Percentiles rank a stretch among this genome's conserved stretches.
Evolutionary conservation across 371 early-diverging fungal genomes (phyloP).

Genomic region (Lichtheimia hyalospora): DNA sequence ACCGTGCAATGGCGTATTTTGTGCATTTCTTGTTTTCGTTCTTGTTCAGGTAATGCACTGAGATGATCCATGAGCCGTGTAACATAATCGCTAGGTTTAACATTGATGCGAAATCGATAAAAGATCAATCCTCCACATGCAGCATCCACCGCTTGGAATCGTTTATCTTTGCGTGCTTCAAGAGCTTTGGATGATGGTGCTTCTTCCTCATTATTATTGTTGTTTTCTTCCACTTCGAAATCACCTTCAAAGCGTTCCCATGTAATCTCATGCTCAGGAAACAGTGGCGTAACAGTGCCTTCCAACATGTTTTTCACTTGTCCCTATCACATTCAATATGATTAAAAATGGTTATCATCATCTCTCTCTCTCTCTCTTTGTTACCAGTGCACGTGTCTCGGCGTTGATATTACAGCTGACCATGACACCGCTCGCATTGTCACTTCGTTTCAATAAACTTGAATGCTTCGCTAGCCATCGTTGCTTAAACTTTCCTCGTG

Average conservation of each 20-base stretch:
- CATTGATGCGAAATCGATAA: constrained; percentile 52
- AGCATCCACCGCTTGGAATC: constrained; percentile 53
- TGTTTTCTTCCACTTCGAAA: constrained; percentile 33
- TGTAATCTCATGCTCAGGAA: constrained; percentile 39
- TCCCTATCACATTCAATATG: constrained; percentile 25
- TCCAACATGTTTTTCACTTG: constrained; percentile 50
- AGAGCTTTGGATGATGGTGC: too few species aligned
- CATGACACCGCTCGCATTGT: constrained; percentile 38
- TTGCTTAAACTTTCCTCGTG: constrained; percentile 52
- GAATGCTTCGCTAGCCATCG: constrained; percentile 57
- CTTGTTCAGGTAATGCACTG: constrained; percentile 22
- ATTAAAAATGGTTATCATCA: not conserved
- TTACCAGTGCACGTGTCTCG: constrained; percentile 58
- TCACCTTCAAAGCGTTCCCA: constrained; percentile 47
- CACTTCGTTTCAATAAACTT: constrained; percentile 42
- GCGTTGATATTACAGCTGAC: constrained; percentile 46
- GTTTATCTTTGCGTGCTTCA: constrained; percentile 34
- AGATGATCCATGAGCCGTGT: constrained; percentile 30
- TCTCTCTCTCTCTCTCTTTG: not conserved
- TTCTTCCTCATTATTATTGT: constrained; percentile 10
- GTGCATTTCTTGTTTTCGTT: constrained; percentile 21
- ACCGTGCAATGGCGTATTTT: constrained; percentile 39
- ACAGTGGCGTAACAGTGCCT: constrained; percentile 32
- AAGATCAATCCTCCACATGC: constrained; percentile 57
- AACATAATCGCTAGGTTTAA: constrained; percentile 46